Percentiles rank a stretch among this genome's conserved stretches.
Conservation (phyloP, 2,329 filamentous ascomycete species). For the Cercospora citrullina region DNA sequence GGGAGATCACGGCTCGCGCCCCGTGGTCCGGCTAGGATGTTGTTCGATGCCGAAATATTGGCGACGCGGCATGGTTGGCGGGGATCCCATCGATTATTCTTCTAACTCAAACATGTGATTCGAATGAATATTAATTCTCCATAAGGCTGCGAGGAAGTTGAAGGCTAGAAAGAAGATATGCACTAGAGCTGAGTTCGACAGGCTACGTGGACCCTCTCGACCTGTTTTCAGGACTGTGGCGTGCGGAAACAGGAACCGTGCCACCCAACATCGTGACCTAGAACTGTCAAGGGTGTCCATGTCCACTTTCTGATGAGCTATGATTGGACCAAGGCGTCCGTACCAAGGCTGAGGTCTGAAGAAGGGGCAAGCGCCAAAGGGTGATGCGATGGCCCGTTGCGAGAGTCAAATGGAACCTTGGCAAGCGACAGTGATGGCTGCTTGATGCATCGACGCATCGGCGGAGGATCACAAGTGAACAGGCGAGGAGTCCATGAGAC, state of each 20-base stretch:
- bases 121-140: not conserved
- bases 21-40: constrained; percentile 7
- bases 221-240: constrained; percentile 5
- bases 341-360: not conserved
- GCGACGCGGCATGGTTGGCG: constrained; percentile 4
- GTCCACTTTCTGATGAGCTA: not conserved
- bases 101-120: not conserved
- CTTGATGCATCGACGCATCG: not conserved
- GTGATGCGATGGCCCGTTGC: not conserved
- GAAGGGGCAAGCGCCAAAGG: not conserved
- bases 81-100: constrained; percentile 10
- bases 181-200: not conserved
- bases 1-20: constrained; percentile 7
- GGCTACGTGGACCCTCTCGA: constrained; percentile 1
- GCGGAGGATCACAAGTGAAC: not conserved
- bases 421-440: not conserved
- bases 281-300: not conserved
- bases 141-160: not conserved
- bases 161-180: not conserved
- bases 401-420: not conserved
- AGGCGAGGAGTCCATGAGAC: not conserved
- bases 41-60: constrained; percentile 10
- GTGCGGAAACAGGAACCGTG: not conserved
- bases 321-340: not conserved
- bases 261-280: not conserved